phyloP scores from a whole-genome alignment of 176 grass and related monocot species.

The Cenchrus americanus region DNA sequence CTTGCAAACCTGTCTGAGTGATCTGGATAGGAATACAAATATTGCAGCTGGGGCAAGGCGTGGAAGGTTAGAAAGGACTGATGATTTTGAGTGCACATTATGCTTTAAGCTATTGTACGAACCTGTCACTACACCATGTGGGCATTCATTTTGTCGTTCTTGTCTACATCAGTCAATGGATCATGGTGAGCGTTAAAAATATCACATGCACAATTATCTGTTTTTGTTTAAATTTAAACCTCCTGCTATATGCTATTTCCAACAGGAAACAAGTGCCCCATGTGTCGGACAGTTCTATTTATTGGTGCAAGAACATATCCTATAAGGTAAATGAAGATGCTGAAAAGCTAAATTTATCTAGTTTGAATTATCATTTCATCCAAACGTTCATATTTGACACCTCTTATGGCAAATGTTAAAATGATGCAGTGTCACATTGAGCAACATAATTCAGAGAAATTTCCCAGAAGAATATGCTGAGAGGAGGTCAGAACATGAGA shows the following conservation, averaged over 20 bases:
- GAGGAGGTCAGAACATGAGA: conserved; percentile 90
- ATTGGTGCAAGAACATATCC: conserved; percentile 93
- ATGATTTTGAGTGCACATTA: conserved; percentile 96
- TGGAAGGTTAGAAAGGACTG: conserved; percentile 63
- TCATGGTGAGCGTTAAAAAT: conserved; percentile 68
- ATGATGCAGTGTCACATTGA: conserved; percentile 89
- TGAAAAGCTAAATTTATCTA: conserved; percentile 25
- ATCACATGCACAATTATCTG: conserved; percentile 38
- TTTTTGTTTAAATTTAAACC: conserved; percentile 43
- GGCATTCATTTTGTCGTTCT: conserved; percentile 95
- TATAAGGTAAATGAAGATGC: conserved; percentile 67
- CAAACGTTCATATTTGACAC: conserved; percentile 27
- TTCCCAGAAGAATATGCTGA: conserved; percentile 93
- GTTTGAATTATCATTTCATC: conserved; percentile 30
- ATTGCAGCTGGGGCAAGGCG: conserved; percentile 59
- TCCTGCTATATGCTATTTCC: conserved; percentile 40
- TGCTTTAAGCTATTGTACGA: conserved; percentile 96
- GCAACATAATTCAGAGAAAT: conserved; percentile 91
- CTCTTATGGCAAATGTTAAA: conserved; percentile 55
- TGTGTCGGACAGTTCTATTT: conserved; percentile 95
- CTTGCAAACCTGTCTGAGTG: conserved; percentile 69
- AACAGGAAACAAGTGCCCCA: conserved; percentile 93
- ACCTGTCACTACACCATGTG: conserved; percentile 99
- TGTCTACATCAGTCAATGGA: conserved; percentile 98
- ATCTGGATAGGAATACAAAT: conserved; percentile 70